Percentiles rank a stretch among this genome's conserved stretches.
These are phyloP conservation scores for Acidomyces sp. DNA, from an alignment of 495 filamentous ascomycete species.

Conservation along the genomic window DNA sequence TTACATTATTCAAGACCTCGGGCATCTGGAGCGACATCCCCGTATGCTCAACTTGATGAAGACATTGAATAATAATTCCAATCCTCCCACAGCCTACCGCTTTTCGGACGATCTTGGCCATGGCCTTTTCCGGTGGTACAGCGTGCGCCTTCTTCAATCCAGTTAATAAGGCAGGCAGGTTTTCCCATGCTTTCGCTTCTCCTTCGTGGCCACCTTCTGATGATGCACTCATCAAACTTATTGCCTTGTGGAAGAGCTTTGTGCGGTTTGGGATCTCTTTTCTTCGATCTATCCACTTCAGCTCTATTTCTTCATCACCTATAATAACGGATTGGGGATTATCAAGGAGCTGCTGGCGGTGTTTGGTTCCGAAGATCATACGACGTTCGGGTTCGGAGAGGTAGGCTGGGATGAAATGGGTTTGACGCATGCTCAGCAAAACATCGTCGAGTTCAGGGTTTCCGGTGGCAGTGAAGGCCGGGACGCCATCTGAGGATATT, in stretches of 20 bases:
- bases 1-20: slow-evolving; percentile 17
- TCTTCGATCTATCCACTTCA: slow-evolving; percentile 25
- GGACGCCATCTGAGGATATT: slow-evolving; percentile 18
- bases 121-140: slow-evolving; percentile 2
- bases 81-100: slow-evolving; percentile 19
- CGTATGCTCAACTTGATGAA: slow-evolving; percentile 23
- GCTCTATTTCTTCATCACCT: slow-evolving; percentile 26
- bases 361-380: slow-evolving; percentile 24
- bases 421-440: slow-evolving; percentile 22
- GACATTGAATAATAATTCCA: slow-evolving; percentile 23
- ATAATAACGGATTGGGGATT: slow-evolving; percentile 27
- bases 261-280: slow-evolving; percentile 24
- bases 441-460: slow-evolving; percentile 22
- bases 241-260: slow-evolving; percentile 13
- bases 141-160: slow-evolving; percentile 19
- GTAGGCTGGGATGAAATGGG: slow-evolving; percentile 28
- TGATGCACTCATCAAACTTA: slow-evolving; percentile 21
- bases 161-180: slow-evolving; percentile 25
- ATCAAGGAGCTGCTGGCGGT: slow-evolving; percentile 18
- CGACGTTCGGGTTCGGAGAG: slow-evolving; percentile 24
- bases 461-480: slow-evolving; percentile 23
- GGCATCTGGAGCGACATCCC: slow-evolving; percentile 19
- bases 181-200: slow-evolving; percentile 25
- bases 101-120: slow-evolving; percentile 24
- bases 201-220: no score